These are phyloP conservation scores for Sordaria brevicollis DNA, from an alignment of 495 filamentous ascomycete species.

Conservation along the genomic window DNA sequence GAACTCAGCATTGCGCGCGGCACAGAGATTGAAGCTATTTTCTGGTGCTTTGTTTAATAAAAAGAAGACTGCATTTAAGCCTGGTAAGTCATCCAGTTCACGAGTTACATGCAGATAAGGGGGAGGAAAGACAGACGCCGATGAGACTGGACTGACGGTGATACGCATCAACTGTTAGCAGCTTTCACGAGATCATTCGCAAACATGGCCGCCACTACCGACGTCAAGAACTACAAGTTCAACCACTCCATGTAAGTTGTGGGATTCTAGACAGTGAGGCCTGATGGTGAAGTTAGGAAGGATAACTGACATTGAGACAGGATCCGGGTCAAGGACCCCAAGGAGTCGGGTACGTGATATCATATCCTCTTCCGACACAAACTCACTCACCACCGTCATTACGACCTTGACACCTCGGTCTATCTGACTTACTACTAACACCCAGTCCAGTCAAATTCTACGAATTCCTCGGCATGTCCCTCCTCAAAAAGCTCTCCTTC, in stretches of 20 bases:
- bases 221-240: conserved; percentile 76
- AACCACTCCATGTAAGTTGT: conserved; percentile 64
- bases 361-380: not conserved
- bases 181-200: conserved; percentile 15
- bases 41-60: conserved; percentile 4
- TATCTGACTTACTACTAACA: not conserved
- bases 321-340: conserved; percentile 91
- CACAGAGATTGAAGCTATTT: conserved; percentile 6
- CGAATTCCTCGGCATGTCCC: conserved; percentile 79
- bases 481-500: conserved; percentile 63
- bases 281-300: conserved; percentile 4
- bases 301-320: conserved; percentile 36
- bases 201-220: conserved; percentile 60
- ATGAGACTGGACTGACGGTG: not conserved
- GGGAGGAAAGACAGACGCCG: not conserved
- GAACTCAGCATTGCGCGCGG: conserved; percentile 10
- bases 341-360: conserved; percentile 52
- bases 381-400: too few species aligned
- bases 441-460: conserved; percentile 78
- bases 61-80: not conserved
- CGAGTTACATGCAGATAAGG: not conserved
- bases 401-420: too few species aligned
- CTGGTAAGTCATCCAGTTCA: not conserved
- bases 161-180: not conserved
- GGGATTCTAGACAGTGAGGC: not conserved